These are phyloP conservation scores for Capsicum pubescens DNA, from an alignment of 257 asterid species.

Conservation along the genomic window DNA sequence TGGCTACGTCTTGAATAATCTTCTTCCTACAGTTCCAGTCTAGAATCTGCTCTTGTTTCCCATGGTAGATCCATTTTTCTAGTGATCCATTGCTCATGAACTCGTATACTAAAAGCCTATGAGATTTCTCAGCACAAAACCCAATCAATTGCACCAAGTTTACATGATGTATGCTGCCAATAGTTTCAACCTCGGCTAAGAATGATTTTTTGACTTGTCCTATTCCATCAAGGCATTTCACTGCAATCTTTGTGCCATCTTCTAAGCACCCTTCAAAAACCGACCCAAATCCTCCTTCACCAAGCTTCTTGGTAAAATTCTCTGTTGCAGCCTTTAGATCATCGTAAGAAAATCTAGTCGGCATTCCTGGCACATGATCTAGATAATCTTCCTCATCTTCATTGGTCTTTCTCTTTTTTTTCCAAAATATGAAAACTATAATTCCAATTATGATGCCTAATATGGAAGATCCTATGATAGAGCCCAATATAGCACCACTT, in stretches of 20 bases:
- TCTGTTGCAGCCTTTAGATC: slow-evolving; percentile 34
- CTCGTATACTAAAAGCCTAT: slow-evolving; percentile 44
- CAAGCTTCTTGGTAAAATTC: slow-evolving; percentile 36
- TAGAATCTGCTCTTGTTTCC: slow-evolving; percentile 18
- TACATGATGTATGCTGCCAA: slow-evolving; percentile 42
- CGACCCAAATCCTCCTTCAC: slow-evolving; percentile 42
- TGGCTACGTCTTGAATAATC: slow-evolving; percentile 42
- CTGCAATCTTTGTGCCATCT: slow-evolving; percentile 41
- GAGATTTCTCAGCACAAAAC: slow-evolving; percentile 42
- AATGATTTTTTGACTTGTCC: slow-evolving; percentile 39
- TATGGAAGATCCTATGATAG: background rate
- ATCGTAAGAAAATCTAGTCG: slow-evolving; percentile 39
- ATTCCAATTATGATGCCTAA: slow-evolving; percentile 30
- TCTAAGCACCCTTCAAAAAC: slow-evolving; percentile 38
- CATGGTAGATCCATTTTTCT: slow-evolving; percentile 41
- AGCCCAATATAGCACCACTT: background rate
- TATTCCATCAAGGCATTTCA: slow-evolving; percentile 42
- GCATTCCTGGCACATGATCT: slow-evolving; percentile 42
- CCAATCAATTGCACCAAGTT: slow-evolving; percentile 40
- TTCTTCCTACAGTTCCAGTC: slow-evolving; percentile 39
- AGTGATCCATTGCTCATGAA: slow-evolving; percentile 41
- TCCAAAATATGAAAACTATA: slow-evolving; percentile 20
- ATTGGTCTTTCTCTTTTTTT: slow-evolving; percentile 25
- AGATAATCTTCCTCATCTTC: slow-evolving; percentile 38
- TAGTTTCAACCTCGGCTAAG: slow-evolving; percentile 44